These are phyloP conservation scores for Tritrichomonas foetus DNA, from an alignment of 208 protist species.

Conservation along the genomic window DNA sequence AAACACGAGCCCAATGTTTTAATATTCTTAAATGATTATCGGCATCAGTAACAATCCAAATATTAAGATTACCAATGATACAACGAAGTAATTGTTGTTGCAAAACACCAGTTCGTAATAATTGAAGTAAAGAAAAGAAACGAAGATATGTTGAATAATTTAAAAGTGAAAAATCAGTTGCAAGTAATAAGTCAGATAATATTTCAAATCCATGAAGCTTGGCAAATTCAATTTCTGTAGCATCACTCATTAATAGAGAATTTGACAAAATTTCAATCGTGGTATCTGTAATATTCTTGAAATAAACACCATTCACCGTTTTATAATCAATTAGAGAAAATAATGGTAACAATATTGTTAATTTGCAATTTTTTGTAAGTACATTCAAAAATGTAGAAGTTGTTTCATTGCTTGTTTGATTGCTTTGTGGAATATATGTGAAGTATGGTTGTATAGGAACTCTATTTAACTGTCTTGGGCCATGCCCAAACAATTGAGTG, in stretches of 20 bases:
- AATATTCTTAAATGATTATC: neutral
- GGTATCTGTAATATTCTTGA: neutral
- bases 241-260: neutral
- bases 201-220: neutral
- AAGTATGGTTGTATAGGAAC: neutral
- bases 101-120: neutral
- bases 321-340: neutral
- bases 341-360: neutral
- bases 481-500: neutral
- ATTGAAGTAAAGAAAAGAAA: neutral
- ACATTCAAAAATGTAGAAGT: neutral
- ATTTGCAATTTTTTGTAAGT: neutral
- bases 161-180: neutral
- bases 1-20: neutral
- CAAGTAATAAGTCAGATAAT: neutral
- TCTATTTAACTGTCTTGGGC: neutral
- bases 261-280: neutral
- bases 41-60: neutral
- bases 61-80: neutral
- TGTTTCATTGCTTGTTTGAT: too few species aligned
- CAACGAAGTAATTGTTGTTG: neutral
- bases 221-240: neutral
- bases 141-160: neutral
- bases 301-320: neutral
- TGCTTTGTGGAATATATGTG: neutral